Conservation (phyloP, 2,329 filamentous ascomycete species). For the Achaetomium macrosporum region DNA sequence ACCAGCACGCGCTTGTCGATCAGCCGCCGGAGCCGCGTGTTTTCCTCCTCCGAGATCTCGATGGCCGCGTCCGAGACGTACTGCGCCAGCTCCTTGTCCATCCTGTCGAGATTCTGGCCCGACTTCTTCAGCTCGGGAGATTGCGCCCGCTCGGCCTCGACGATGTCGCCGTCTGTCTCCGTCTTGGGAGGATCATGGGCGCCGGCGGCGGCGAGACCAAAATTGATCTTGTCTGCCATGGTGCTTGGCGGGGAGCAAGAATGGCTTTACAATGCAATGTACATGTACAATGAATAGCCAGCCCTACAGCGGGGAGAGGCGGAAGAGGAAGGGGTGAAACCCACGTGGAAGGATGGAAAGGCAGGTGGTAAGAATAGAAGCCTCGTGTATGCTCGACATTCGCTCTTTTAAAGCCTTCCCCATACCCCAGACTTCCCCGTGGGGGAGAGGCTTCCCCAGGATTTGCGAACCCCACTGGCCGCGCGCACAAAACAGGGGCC, state of each 20-base stretch:
- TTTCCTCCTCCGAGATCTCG: conserved; percentile 54
- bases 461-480: neutral
- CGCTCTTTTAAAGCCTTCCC: neutral
- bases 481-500: neutral
- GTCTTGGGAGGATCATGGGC: neutral
- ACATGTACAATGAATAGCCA: no score
- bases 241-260: neutral
- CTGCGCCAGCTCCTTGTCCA: conserved; percentile 66
- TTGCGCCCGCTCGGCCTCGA: conserved; percentile 8
- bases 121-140: conserved; percentile 37
- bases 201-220: neutral
- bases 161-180: conserved; percentile 3
- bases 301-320: no score
- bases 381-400: neutral
- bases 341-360: neutral
- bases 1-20: conserved; percentile 63
- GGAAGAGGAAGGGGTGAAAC: neutral
- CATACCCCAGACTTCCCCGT: conserved; percentile 6
- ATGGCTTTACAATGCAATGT: no score
- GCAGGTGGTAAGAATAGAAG: no score
- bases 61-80: conserved; percentile 55
- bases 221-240: neutral
- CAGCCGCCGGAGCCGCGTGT: conserved; percentile 53
- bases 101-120: conserved; percentile 43
- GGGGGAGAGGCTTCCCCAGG: neutral